phyloP scores from a whole-genome alignment of 1,139 yeast genomes.

The Pichia sorboxylosa region DNA sequence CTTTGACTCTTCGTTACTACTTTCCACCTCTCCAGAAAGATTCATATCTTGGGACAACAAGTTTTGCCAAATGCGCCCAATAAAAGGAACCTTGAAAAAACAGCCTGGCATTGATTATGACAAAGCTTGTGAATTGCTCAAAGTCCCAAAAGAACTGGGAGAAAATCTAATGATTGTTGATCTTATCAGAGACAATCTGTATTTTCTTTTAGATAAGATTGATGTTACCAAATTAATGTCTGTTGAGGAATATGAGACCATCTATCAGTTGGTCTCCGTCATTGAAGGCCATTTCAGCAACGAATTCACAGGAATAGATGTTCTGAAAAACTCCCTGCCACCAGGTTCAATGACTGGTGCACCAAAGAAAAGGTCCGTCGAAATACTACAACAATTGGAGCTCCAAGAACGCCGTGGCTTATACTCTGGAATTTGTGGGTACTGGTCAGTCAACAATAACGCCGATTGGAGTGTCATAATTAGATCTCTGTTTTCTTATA shows the following conservation, averaged over 20 bases:
- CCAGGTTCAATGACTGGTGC: constrained; percentile 99
- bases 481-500: constrained; percentile 66
- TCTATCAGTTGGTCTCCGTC: constrained; percentile 84
- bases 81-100: constrained; percentile 87
- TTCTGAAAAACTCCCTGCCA: constrained; percentile 70
- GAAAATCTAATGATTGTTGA: constrained; percentile 97
- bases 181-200: constrained; percentile 82
- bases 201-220: constrained; percentile 56
- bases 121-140: constrained; percentile 52
- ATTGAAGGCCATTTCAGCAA: constrained; percentile 51
- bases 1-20: constrained; percentile 50
- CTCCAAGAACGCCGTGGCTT: constrained; percentile 56
- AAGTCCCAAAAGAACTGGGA: constrained; percentile 87
- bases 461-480: constrained; percentile 97
- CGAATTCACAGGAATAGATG: constrained; percentile 58
- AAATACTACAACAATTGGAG: constrained; percentile 51
- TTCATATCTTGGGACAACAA: constrained; percentile 66
- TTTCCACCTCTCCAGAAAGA: constrained; percentile 92
- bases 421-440: constrained; percentile 92
- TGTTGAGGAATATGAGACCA: constrained; percentile 87
- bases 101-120: constrained; percentile 38
- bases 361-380: constrained; percentile 88
- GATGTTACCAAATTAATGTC: constrained; percentile 71
- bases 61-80: constrained; percentile 75
- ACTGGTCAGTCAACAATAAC: constrained; percentile 80